Base-by-base conservation (phyloP, 805 yeast species). In the Lachancea waltii region DNA sequence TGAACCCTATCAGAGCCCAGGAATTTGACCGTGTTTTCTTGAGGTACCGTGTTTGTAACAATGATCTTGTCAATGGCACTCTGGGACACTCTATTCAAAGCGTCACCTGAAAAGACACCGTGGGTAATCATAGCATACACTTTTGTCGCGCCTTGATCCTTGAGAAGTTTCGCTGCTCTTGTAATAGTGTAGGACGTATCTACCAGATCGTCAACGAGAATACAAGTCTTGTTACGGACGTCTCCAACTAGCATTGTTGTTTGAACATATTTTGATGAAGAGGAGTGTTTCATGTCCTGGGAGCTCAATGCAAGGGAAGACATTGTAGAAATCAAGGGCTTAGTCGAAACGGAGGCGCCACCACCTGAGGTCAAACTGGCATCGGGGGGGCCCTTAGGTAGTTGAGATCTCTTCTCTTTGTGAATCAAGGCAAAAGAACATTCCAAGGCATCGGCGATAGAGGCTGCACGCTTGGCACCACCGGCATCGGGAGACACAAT, bases 401-500 rank as follows among this genome's bases (percentile, higher is more conserved):
- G 47, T 40, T 63, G 66, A 15, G 68, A 73, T 47, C 94, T 69
- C 56, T 95, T 71, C 58, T 92, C 98, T 63, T 92, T 92, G 64
- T 92, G 97, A 47, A 92, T 87, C 62, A 92, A 69, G 0, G 99
- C 98, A 67, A 92, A 89, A 18, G 87, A 75, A 67, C 92, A 74
- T 14, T 85, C 87, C 41, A 92, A 65, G 1, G 83, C 75, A 63
- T 92, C 99, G 1, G 98, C 98, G 44, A 92, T 74, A 1, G 90
- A 81, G 1, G 95, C 85, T 22, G 98, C 97, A 48, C 98, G 69
- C 62, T 92, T 92, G 35, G 98, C 99, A 45, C 99, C 99, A 55
- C 99, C 99, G 16, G 97, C 92, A 63, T 92, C 99, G 0, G 99
- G 99, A 1, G 96, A 86, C 23, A 92, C 97, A 50, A 92, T 78